phyloP scores from a whole-genome alignment of 768 basidiomycete genomes.

The Porpolomopsis calyptriformis region DNA sequence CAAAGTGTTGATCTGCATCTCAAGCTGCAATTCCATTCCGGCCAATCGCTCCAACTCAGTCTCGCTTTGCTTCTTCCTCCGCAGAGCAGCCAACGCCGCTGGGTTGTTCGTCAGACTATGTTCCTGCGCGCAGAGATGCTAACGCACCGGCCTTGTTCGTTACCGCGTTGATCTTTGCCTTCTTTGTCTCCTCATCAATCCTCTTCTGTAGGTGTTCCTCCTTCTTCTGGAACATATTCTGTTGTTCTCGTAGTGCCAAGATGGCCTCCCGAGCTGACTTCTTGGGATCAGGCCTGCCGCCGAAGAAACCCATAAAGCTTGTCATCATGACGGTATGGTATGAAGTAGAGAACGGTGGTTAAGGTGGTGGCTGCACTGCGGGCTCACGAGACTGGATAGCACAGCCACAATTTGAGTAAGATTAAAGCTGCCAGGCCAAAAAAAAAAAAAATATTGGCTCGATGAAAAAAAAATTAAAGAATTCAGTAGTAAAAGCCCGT shows the following conservation, averaged over 20 bases:
- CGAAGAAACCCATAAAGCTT: conserved; percentile 81
- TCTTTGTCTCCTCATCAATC: conserved; percentile 88
- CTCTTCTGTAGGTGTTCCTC: conserved; percentile 94
- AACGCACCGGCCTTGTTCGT: conserved; percentile 84
- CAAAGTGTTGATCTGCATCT: conserved; percentile 93
- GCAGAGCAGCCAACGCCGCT: conserved; percentile 85
- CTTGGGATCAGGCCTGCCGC: conserved; percentile 71
- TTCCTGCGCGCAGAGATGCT: neutral
- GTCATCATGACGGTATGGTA: conserved; percentile 43
- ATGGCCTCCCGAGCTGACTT: conserved; percentile 87
- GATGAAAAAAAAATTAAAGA: too few species aligned
- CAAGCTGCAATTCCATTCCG: conserved; percentile 81
- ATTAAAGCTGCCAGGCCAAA: neutral
- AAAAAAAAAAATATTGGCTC: neutral
- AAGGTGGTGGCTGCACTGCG: neutral
- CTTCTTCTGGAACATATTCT: conserved; percentile 98
- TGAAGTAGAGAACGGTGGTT: too few species aligned
- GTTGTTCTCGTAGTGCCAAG: conserved; percentile 82
- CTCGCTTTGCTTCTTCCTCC: conserved; percentile 88
- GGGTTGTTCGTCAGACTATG: neutral
- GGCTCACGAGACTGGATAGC: neutral
- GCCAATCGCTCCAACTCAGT: conserved; percentile 75
- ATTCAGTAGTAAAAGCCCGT: too few species aligned
- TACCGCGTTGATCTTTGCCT: conserved; percentile 87
- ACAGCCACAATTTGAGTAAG: too few species aligned